Evolutionary conservation across 2,329 filamentous ascomycete species (phyloP).

Genomic region (Aspergillus novofumigatus): DNA sequence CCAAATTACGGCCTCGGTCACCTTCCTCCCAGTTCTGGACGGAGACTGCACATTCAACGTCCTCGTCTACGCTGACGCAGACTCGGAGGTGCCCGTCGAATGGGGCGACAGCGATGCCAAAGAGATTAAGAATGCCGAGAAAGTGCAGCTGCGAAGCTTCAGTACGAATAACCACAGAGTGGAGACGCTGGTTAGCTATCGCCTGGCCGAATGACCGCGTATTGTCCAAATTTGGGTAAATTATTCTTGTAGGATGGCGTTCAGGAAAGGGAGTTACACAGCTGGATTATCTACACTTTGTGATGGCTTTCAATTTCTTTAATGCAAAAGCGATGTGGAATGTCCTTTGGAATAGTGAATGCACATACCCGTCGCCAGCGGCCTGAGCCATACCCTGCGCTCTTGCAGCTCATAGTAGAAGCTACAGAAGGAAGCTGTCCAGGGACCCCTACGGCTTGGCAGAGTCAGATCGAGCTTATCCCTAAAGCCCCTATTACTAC

Average conservation of each 20-base stretch:
- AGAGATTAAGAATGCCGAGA: conserved; percentile 90
- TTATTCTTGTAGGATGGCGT: conserved; percentile 15
- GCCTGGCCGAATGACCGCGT: conserved; percentile 43
- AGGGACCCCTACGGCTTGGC: too few relatives aligned
- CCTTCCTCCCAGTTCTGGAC: conserved; percentile 88
- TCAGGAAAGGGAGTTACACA: conserved; percentile 6
- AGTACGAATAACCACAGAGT: conserved; percentile 92
- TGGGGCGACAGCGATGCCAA: conserved; percentile 99
- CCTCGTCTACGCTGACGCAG: conserved; percentile 92
- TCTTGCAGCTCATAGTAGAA: too few relatives aligned
- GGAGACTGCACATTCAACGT: conserved; percentile 99
- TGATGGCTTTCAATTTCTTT: background rate
- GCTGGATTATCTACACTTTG: background rate
- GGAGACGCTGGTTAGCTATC: conserved; percentile 92
- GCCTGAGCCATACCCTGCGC: too few relatives aligned
- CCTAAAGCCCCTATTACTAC: too few relatives aligned
- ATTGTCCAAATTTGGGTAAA: conserved; percentile 11
- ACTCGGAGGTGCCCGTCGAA: conserved; percentile 93
- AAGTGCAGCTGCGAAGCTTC: conserved; percentile 91
- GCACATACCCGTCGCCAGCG: background rate
- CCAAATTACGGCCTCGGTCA: conserved; percentile 96
- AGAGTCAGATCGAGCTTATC: too few relatives aligned
- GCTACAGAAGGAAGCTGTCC: too few relatives aligned
- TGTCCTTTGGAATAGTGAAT: background rate
- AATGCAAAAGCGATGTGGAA: background rate